Evolutionary conservation across 2,329 filamentous ascomycete species (phyloP), one percentile per base, ranked within the genome.

Genomic region (Ophiocordyceps unilateralis): DNA sequence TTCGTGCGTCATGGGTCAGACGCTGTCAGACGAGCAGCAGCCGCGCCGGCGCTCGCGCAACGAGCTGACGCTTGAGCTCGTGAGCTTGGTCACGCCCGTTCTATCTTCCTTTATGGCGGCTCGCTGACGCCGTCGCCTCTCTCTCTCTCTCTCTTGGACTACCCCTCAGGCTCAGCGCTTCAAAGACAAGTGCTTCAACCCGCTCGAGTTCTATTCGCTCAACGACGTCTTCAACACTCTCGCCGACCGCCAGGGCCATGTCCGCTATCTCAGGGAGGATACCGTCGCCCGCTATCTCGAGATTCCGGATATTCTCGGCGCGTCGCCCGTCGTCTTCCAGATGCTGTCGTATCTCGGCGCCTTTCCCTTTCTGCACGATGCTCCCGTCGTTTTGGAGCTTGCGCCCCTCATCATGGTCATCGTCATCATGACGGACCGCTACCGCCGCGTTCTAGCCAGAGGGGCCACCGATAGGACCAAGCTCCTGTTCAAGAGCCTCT

Each of bases 371-470:
- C 66, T 82, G 2, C 69, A 74, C 42, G 76, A 83, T 52, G 81
- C 80, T 0, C 82, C 82, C 0, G 78, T 71, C 3, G 76, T 84
- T 3, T 59, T 87, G 41, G 78, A 80, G 9, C 70, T 81, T 38
- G 76, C 83, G 46, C 76, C 79, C 51, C 63, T 85, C 59, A 68
- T 86, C 45, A 82, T 83, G 63, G 78, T 82, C 1, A 69, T 86
- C 40, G 76, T 78, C 2, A 74, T 87, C 48, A 69, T 85, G 64
- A 85, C 81, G 1, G 76, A 81, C 51, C 68, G 81, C 45, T 81
- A 83, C 55, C 69, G 68, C 40, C 69, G 70, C 23, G 77, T 84
- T 8, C 56, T 86, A 30, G 69, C 70, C 44, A 69, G 67, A 46
- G 71, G 73, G 2, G 69, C 69, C 23, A 64, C 65, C 19, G 74